Evolutionary conservation across 345 rosid species (phyloP), one percentile per base, ranked within the genome.

Genomic region (Zanthoxylum bungeanum): DNA sequence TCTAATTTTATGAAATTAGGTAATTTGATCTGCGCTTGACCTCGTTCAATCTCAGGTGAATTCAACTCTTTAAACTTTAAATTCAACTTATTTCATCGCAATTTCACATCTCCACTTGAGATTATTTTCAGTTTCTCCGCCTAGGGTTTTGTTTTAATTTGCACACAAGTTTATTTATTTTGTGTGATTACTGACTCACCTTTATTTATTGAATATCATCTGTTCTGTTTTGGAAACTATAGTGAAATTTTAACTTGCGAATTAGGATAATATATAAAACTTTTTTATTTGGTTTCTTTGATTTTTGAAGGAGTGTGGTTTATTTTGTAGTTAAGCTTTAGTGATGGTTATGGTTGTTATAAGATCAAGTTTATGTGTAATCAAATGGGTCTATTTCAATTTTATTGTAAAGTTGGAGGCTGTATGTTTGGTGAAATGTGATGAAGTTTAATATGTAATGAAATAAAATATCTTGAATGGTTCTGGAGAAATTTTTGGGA

Each of bases 141-240:
- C 49, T 77, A 73, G 85, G 87, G 87, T 76, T 84, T 78, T 24
- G 17, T 44, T 56, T 33, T 55, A 17, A n/a, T 56, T 22, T 34
- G 14, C 6, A 52, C 6, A 52, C 31, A 5, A 7, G 31, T 51
- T 22, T 4, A 37, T 59, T 42, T 5, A 39, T 42, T 16, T 19
- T 16, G 59, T 62, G 4, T 40, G 4, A 5, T 58, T 2, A 34
- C 30, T 30, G 24, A n/a, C 33, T 44, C 47, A 16, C 36, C 9
- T 55, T 46, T 61, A 8, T 36, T 6, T 22, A 30, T 30, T 28
- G 21, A 10, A 34, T 25, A 44, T 49, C 27, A 21, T 53, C 16
- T 47, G 8, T 69, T 55, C 24, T 4, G 21, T 21, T 16, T 14
- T 8, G 21, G 19, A 24, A 37, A 22, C 5, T 0, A 4, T 49